Base-by-base conservation (phyloP, 2,329 filamentous ascomycete species). In the Juglanconis sp. region DNA sequence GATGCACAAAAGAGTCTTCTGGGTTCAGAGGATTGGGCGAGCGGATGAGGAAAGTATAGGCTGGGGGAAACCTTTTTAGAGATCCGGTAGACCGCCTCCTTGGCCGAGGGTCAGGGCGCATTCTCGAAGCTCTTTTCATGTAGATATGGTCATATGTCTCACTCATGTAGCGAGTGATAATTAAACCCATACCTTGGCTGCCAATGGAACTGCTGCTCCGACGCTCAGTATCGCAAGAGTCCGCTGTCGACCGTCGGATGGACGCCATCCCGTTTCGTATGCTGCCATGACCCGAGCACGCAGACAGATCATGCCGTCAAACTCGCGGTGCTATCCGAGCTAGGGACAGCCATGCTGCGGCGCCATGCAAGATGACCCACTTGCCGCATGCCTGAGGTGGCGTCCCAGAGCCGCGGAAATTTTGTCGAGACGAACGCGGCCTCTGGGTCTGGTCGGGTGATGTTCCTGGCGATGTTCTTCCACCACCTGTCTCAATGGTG, bases 321-420 rank as follows among this genome's bases (percentile, higher is more conserved):
- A 53, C 30, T 60, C 50, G 31, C 54, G 50, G 57, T 63, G 54
- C 46, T 53, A 54, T 49, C 61, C 58, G 59, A 61, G 61, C 57
- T 42, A 50, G 35, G 50, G 44, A 47, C 17, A 30, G 35, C 44
- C n/a, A 52, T 60, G 58, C 58, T 49, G 32, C 44, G 17, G 6
- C n/a, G 15, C 10, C 47, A 53, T 50, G 38, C 42, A 40, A 56
- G 38, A 51, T 42, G 36, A 38, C 31, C 61, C 61, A 61, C 57
- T 50, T 57, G 58, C 61, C 61, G 61, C 61, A 63, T 63, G 61
- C 57, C 60, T 31, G 53, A 53, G 47, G 48, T 13, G 49, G 38
- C 56, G 48, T 47, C 51, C 49, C 56, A 58, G 31, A 50, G 54
- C 7, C 53, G 47, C 38, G 13, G 24, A 13, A 15, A 2, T 11